Evolutionary conservation across 2,329 filamentous ascomycete genomes (phyloP), one percentile per base, ranked within the genome.

Genomic region (Amylocarpus encephaloides): DNA sequence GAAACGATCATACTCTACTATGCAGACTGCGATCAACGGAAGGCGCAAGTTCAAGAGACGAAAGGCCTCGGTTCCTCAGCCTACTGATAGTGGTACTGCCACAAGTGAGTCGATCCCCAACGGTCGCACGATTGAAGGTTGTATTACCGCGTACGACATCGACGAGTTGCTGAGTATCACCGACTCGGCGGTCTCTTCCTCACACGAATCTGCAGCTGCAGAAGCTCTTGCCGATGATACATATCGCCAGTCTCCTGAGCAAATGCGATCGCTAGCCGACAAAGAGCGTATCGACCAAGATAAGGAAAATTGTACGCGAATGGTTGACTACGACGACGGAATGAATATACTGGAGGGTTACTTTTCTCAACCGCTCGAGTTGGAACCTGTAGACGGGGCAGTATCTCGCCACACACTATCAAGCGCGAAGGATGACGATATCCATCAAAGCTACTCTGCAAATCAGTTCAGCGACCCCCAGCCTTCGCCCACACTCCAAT

Each of bases 1-100:
- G 40, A 42, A 42, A 42, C 16, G 40, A 42, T 42, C 40, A n/a
- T 42, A 42, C 22, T 22, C 22, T 42, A 29, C 40, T 29, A 42
- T 42, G n/a, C 19, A 42, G 22, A 29, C 18, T 16, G 22, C 9
- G n/a, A 34, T 9, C n/a, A 34, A 9, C n/a, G n/a, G 32, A n/a
- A 9, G 9, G n/a, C n/a, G n/a, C 32, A 34, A n/a, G n/a, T 34
- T n/a, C n/a, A 34, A 34, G 32, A 34, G n/a, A 34, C n/a, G 9
- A 9, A 34, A 34, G n/a, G 32, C n/a, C 9, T n/a, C n/a, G n/a
- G 32, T 9, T 34, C 32, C 9, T 9, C 9, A 34, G 32, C 32
- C 9, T 34, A 34, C 9, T 9, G 32, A n/a, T n/a, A 34, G 32
- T 9, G 32, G 32, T n/a, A 34, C 32, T 34, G n/a, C n/a, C n/a